These are phyloP conservation scores for Cucumis hystrix DNA, from an alignment of 306 rosid species.

Conservation along the genomic window DNA sequence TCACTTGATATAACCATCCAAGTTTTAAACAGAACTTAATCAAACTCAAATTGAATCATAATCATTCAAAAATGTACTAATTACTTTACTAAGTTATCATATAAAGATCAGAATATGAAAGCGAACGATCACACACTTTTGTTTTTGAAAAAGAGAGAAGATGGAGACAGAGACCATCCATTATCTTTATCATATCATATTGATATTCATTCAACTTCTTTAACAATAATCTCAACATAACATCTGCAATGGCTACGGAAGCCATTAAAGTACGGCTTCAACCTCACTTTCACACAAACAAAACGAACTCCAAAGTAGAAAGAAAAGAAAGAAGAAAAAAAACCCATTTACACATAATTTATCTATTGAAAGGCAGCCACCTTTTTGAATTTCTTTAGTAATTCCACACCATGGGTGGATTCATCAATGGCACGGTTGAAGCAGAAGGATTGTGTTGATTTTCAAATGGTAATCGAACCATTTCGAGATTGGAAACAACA, in stretches of 20 bases:
- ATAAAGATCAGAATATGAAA: not conserved
- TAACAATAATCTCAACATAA: not conserved
- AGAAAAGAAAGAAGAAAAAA: too few species aligned
- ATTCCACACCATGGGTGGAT: not conserved
- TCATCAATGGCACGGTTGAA: not conserved
- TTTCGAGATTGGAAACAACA: constrained; percentile 36
- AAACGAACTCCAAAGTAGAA: not conserved
- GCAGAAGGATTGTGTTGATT: constrained; percentile 22
- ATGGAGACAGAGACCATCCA: not conserved
- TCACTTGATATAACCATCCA: not conserved
- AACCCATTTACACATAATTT: not conserved
- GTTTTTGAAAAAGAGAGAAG: not conserved
- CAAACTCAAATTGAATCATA: not conserved
- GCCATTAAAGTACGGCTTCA: not conserved
- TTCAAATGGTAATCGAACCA: constrained; percentile 27
- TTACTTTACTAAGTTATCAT: not conserved
- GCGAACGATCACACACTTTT: not conserved
- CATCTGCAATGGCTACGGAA: not conserved
- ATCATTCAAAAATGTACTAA: not conserved
- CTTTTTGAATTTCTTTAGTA: not conserved
- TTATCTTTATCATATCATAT: not conserved
- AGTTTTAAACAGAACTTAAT: not conserved
- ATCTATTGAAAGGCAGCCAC: not conserved
- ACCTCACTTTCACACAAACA: not conserved
- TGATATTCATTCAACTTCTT: not conserved